Base-by-base conservation (phyloP, 2,329 filamentous ascomycete species). In the Monosporascus cannonballus region DNA sequence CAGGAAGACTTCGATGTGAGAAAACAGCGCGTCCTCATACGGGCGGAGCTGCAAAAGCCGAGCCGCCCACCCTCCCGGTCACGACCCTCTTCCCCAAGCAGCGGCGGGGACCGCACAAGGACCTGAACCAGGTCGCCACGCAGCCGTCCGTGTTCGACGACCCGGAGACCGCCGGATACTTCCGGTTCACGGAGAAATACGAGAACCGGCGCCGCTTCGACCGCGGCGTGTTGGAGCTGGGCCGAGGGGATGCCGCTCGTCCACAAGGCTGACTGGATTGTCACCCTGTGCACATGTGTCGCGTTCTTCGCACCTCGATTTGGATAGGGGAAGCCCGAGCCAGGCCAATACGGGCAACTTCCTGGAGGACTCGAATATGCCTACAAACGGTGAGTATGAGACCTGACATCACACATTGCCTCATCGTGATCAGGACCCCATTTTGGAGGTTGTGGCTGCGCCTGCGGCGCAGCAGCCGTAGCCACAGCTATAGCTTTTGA, bases 301-400 rank as follows among this genome's bases (percentile, higher is more conserved):
- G 78, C 78, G 69, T 79, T 80, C 65, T 77, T 80, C 51, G 74
- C 76, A 0, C 64, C 64, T 81, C 2, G 74, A 81, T 48, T 67
- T 81, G 18, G 75, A 79, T 57, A 63, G 73, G 34, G 71, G 70
- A n/a, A 76, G 77, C 52, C 72, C 76, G 49, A 58, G 61, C 27
- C 67, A 69, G 47, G 67, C 67, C 4, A 60, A 67, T n/a, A 66
- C 67, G 6, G 67, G 69, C 42, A 63, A 68, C 45, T 62, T 69
- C 48, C 47, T 69, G 9, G 59, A 63, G 1, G 70, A 71, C 36
- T 56, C 71, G 4, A 59, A 62, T 0, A 60, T 71, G 48, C 55
- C 59, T 17, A 71, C 68, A 1, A 70, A 72, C 45, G 63, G 63
- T 63, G 27, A 48, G 57, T 22, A 3, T 22, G 20, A 22, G 20